Base-by-base conservation (phyloP, 768 basidiomycete genomes). In the Tremella fuciformis region DNA sequence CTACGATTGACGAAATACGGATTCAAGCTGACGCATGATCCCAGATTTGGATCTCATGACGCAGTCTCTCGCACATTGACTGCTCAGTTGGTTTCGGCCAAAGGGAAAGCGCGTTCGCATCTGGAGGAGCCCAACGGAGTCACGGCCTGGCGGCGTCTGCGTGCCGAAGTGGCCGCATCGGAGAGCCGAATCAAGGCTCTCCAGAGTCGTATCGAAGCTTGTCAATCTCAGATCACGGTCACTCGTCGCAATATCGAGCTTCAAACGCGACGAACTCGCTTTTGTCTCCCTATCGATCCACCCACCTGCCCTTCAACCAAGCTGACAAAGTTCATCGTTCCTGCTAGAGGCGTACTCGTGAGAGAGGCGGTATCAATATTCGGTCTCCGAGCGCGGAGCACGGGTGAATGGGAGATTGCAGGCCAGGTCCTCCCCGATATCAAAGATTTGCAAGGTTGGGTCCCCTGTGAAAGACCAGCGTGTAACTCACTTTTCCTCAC, bases 261-360 rank as follows among this genome's bases (percentile, higher is more conserved):
- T 4, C 29, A 11, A 11, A 4, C 29, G 4, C 29, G 29, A 6
- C 29, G 11, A 11, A 4, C 29, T 34, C 29, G 29, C 29, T 6
- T 34, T 34, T 6, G 4, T 34, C 15, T 18, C 39, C 38, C 13
- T 1, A 13, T 37, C 1, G n/a, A 4, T 18, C 42, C 42, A 4
- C 16, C 4, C n/a, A n/a, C 42, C n/a, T 22, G 39, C 18, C 18
- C 42, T 6, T 15, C 22, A 8, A n/a, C 42, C 42, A 22, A 46
- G 4, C 16, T 46, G 29, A 37, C 4, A 38, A 57, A 16, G 52
- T 62, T 11, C 24, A 53, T 19, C 49, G 47, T 62, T 3, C 55
- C 64, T 18, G 75, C 75, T 7, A 44, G 75, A 13, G 49, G 34
- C 13, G 69, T 76, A 0, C 54, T 76, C 18, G 64, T 72, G 1